Base-by-base conservation (phyloP, 2,329 filamentous ascomycete species). In the Cadophora sp. region DNA sequence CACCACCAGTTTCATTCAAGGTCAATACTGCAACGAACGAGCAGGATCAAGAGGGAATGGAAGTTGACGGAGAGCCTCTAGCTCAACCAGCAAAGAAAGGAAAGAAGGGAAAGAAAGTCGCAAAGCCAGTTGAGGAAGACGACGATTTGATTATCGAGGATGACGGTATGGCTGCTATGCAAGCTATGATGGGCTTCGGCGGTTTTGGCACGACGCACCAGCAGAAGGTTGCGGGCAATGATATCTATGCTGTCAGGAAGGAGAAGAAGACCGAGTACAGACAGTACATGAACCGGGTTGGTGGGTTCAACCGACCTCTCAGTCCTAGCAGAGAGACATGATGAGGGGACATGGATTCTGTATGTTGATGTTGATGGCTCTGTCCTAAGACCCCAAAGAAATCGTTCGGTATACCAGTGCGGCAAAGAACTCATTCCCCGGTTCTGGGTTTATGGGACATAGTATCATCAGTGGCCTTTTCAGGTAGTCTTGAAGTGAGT, bases 251-350 rank as follows among this genome's bases (percentile, higher is more conserved):
- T 0, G 89, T 97, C 62, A 84, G 90, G 72, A 97, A 96, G 84
- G 93, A 96, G 81, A 97, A 97, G 88, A 94, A 93, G 87, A 92
- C 90, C 16, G 88, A 96, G 83, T 98, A 97, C 77, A 86, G 96
- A 73, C 96, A 99, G 85, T 99, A 99, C 80, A 99, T 99, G 89
- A 96, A 96, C 76, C 86, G 92, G 65, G 83, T 89, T 61, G 92
- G 92, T 65, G 92, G 92, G 6, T 96, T 96, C 82, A 96, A 95
- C 78, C 81, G 92, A 73, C 91, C 92, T 55, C 81, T 94, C 62
- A 91, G 89, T 78, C 88, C 88, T 22, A 77, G 78, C 22, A 73
- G 75, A 51, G 72, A 77, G 56, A 67, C 48, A 30, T 66, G 41
- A 66, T 27, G 53, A 39, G 3, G 27, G 9, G 56, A 13, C 5